Conservation (phyloP, 2,329 filamentous ascomycete genomes). For the Neonectria coccinea region DNA sequence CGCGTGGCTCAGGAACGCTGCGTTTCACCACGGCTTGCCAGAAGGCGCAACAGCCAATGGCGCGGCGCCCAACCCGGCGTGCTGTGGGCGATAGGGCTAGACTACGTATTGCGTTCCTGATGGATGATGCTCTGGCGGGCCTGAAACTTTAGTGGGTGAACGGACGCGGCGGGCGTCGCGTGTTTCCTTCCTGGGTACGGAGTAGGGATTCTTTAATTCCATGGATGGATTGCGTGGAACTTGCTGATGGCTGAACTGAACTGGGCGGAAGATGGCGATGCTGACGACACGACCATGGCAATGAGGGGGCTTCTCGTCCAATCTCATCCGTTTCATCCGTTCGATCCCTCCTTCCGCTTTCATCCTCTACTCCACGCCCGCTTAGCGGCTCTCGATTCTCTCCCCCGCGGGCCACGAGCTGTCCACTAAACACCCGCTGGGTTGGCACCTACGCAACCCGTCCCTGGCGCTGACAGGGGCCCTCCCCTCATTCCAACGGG, state of each 20-base stretch:
- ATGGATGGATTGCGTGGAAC: background rate
- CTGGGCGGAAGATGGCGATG: background rate
- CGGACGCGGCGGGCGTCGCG: constrained; percentile 7
- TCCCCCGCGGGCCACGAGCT: background rate
- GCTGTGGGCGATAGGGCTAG: background rate
- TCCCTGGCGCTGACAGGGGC: constrained; percentile 33
- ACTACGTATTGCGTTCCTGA: background rate
- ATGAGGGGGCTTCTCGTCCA: too few relatives aligned
- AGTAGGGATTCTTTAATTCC: too few relatives aligned
- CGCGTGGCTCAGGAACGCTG: constrained; percentile 17
- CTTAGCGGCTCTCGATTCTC: constrained; percentile 19
- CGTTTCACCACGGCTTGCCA: constrained; percentile 9
- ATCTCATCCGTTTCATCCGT: too few relatives aligned
- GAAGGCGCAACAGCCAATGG: constrained; percentile 11
- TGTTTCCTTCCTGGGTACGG: background rate
- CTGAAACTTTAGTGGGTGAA: constrained; percentile 18
- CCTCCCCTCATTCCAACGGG: constrained; percentile 21
- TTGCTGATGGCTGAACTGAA: background rate
- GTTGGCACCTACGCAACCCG: constrained; percentile 1
- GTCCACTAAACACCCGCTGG: constrained; percentile 6
- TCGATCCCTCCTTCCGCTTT: background rate
- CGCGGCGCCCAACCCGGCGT: background rate
- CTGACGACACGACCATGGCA: background rate
- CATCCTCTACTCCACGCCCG: background rate
- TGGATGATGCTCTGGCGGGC: background rate